Evolutionary conservation across 2,329 filamentous ascomycete genomes (phyloP).

Genomic region (Zymoseptoria tritici): DNA sequence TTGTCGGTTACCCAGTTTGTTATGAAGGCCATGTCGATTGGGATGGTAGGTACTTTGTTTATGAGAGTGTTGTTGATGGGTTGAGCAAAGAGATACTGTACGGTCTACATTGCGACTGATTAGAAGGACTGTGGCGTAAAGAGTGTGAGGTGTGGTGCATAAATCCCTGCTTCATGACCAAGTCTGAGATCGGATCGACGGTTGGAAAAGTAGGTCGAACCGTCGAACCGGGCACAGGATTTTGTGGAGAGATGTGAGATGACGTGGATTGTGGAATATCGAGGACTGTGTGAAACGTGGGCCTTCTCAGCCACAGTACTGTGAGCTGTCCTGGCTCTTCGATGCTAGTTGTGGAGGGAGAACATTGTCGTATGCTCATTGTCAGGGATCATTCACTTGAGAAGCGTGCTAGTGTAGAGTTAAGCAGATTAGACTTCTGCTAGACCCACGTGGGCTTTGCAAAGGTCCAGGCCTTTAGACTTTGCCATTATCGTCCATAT

Average conservation of each 20-base stretch:
- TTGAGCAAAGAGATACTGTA: neutral
- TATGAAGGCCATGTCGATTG: conserved; percentile 19
- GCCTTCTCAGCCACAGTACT: neutral
- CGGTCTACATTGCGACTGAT: neutral
- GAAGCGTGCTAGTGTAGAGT: neutral
- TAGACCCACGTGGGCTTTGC: neutral
- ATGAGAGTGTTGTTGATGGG: neutral
- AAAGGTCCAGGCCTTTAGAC: neutral
- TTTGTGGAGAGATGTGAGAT: neutral
- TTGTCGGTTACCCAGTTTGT: conserved; percentile 28
- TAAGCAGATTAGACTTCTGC: neutral
- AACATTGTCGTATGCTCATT: neutral
- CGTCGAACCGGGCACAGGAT: neutral
- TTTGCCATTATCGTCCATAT: neutral
- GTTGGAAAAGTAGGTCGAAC: neutral
- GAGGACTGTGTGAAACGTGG: neutral
- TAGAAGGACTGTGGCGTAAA: neutral
- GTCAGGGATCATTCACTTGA: neutral
- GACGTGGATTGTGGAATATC: neutral
- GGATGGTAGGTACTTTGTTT: neutral
- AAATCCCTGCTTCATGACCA: neutral
- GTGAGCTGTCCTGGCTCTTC: neutral
- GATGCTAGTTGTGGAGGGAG: neutral
- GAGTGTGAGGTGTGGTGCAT: neutral
- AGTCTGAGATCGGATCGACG: neutral